phyloP scores from a whole-genome alignment of 2,329 filamentous ascomycete species.

The Penicillium sp. region DNA sequence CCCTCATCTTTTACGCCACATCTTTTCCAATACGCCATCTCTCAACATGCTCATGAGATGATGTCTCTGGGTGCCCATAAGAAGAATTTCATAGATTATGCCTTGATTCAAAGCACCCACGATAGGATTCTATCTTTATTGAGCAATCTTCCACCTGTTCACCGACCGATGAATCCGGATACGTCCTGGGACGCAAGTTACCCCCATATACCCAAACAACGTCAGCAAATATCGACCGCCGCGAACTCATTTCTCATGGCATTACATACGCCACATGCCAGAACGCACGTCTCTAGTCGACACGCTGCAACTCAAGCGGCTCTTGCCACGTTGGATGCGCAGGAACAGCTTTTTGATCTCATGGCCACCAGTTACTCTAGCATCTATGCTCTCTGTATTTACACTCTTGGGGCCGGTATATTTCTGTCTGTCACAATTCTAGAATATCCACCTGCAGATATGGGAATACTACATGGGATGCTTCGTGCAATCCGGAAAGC shows the following conservation, averaged over 20 bases:
- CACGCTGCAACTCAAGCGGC: background rate
- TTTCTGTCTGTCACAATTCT: background rate
- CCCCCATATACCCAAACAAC: background rate
- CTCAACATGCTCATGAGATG: background rate
- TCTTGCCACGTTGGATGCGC: background rate
- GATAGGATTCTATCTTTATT: background rate
- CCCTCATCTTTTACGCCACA: background rate
- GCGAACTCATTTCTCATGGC: background rate
- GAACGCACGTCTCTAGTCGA: background rate
- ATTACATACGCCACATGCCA: background rate
- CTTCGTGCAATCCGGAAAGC: background rate
- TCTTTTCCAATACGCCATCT: background rate
- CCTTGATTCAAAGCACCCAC: background rate
- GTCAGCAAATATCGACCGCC: background rate
- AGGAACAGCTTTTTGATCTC: background rate
- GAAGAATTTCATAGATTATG: background rate
- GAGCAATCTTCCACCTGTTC: background rate
- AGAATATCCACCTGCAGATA: background rate
- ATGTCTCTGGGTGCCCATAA: background rate
- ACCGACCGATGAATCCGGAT: background rate
- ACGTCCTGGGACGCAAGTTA: background rate
- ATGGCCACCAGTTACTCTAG: background rate
- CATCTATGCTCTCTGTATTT: background rate
- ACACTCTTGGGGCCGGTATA: background rate
- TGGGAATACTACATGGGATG: background rate